Evolutionary conservation across 1,284 basidiomycete genomes (phyloP).

Genomic region (Pseudozyma sp.): DNA sequence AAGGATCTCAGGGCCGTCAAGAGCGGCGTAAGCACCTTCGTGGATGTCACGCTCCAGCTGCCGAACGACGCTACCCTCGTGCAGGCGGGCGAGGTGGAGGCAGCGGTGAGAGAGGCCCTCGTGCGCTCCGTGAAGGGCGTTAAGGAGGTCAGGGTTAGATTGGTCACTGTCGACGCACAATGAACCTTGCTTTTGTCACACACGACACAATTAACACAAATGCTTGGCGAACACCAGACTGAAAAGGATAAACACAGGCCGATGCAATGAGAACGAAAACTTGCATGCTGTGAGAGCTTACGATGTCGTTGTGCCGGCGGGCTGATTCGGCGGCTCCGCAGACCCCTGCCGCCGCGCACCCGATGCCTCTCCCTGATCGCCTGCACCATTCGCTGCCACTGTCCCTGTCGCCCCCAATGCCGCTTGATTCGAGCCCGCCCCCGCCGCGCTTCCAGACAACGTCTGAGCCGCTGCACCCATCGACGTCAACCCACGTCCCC

Average conservation of each 20-base stretch:
- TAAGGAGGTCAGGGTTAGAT: slow-evolving; percentile 51
- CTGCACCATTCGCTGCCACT: not conserved
- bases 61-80: slow-evolving; percentile 40
- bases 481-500: slow-evolving; percentile 16
- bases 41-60: slow-evolving; percentile 58
- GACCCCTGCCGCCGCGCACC: too few relatives aligned
- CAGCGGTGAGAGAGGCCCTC: slow-evolving; percentile 37
- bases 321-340: too few relatives aligned
- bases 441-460: slow-evolving; percentile 12
- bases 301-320: slow-evolving; percentile 3
- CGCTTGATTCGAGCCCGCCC: slow-evolving; percentile 7
- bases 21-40: slow-evolving; percentile 59
- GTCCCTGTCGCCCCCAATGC: not conserved
- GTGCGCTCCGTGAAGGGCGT: slow-evolving; percentile 43
- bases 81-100: slow-evolving; percentile 49
- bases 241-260: not conserved
- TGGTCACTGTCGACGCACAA: slow-evolving; percentile 40
- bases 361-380: not conserved
- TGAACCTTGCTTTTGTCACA: too few relatives aligned
- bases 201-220: too few relatives aligned
- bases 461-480: slow-evolving; percentile 45
- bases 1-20: slow-evolving; percentile 58
- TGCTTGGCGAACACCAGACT: not conserved
- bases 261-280: too few relatives aligned
- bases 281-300: not conserved